Percentiles rank a stretch among this genome's conserved stretches.
Conservation (phyloP, 2,329 filamentous ascomycete genomes). For the Sclerotinia minor region DNA sequence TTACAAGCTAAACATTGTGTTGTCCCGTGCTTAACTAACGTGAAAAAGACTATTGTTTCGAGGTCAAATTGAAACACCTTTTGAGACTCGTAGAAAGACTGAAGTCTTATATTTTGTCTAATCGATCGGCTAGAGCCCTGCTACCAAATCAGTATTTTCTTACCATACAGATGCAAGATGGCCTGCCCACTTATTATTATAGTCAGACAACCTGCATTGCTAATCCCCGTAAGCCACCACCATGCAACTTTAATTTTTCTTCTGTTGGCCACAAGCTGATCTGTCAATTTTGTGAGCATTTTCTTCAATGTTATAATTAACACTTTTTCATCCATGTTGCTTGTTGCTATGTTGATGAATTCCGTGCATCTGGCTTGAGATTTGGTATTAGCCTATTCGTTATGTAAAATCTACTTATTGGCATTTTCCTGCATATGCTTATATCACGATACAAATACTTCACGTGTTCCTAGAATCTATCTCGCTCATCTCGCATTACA, state of each 20-base stretch:
- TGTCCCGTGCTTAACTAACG: neutral
- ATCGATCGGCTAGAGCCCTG: neutral
- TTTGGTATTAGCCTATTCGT: neutral
- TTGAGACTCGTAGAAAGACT: neutral
- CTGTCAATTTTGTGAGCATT: conserved; percentile 2
- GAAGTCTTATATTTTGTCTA: no score
- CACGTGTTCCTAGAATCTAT: neutral
- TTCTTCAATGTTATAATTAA: neutral
- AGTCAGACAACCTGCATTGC: conserved; percentile 16
- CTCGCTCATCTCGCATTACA: neutral
- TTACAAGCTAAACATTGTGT: neutral
- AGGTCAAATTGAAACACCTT: neutral
- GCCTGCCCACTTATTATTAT: conserved; percentile 6
- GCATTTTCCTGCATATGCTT: neutral
- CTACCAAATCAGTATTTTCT: neutral
- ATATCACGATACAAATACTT: neutral
- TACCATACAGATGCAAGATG: neutral
- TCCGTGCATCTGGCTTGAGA: neutral
- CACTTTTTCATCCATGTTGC: neutral
- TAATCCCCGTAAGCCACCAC: conserved; percentile 17
- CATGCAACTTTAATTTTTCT: neutral
- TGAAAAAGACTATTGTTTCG: neutral
- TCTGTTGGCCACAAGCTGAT: conserved; percentile 14
- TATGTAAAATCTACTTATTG: neutral
- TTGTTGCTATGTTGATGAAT: neutral